Evolutionary conservation across 1,284 basidiomycete species (phyloP).

Genomic region (Boletus austroedulis): DNA sequence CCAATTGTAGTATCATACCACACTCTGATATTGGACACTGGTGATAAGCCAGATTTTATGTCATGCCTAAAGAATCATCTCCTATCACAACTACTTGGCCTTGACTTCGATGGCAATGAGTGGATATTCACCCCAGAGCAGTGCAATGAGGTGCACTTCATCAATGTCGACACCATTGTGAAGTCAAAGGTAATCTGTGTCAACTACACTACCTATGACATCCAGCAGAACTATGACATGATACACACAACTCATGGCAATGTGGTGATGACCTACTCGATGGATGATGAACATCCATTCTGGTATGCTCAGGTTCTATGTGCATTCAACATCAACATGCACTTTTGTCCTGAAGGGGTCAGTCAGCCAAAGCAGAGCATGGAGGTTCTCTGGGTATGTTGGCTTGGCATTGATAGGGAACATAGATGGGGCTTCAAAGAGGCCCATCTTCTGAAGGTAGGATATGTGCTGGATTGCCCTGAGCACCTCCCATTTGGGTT

Average conservation of each 20-base stretch:
- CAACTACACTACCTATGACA: slow-evolving; percentile 16
- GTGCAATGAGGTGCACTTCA: background rate
- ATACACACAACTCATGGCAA: slow-evolving; percentile 9
- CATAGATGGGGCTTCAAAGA: background rate
- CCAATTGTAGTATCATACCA: background rate
- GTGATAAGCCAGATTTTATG: slow-evolving; percentile 14
- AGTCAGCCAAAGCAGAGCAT: background rate
- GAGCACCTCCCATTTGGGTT: too few species aligned
- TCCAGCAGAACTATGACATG: slow-evolving; percentile 15
- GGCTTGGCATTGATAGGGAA: background rate
- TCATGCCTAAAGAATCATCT: slow-evolving; percentile 15
- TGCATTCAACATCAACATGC: background rate
- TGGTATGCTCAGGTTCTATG: slow-evolving; percentile 18
- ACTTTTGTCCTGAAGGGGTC: background rate
- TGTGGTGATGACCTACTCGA: slow-evolving; percentile 11
- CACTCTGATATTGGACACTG: background rate
- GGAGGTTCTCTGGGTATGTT: slow-evolving; percentile 19
- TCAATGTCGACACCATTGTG: slow-evolving; percentile 1
- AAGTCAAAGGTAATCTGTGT: slow-evolving; percentile 1
- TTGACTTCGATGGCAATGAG: slow-evolving; percentile 13
- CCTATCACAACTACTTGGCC: background rate
- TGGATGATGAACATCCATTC: slow-evolving; percentile 14
- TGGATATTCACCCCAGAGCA: background rate
- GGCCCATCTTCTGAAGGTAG: slow-evolving; percentile 5
- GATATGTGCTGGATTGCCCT: too few species aligned